Evolutionary conservation across 371 early-diverging fungal species (phyloP).

Genomic region (Coemansia sp.): DNA sequence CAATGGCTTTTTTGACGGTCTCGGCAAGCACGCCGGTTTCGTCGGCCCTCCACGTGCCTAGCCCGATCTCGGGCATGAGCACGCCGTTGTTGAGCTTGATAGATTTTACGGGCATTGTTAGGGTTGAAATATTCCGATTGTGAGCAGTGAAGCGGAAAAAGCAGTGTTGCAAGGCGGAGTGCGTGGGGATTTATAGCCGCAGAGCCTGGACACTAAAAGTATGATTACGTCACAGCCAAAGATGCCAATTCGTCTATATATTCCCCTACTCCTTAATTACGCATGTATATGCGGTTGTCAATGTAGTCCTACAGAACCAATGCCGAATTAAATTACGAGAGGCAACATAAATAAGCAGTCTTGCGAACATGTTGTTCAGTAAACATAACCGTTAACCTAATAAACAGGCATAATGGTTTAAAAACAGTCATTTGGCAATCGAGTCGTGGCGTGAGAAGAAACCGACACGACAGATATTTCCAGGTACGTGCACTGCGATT

Average conservation of each 20-base stretch:
- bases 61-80: slow-evolving; percentile 57
- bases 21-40: slow-evolving; percentile 17
- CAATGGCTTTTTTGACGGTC: slow-evolving; percentile 34
- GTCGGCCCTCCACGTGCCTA: slow-evolving; percentile 51
- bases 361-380: too few species aligned
- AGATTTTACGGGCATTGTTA: not conserved
- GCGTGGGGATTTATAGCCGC: not conserved
- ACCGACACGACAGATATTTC: not conserved
- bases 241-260: not conserved
- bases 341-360: not conserved
- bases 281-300: not conserved
- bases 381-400: too few species aligned
- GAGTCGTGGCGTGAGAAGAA: not conserved
- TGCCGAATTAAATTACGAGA: not conserved
- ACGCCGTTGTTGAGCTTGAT: slow-evolving; percentile 56
- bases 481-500: too few species aligned
- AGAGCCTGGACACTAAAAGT: not conserved
- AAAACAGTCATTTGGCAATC: too few species aligned
- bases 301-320: not conserved
- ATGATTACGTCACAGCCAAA: not conserved
- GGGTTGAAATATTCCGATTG: not conserved
- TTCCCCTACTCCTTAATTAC: not conserved
- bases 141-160: not conserved
- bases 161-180: not conserved
- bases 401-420: too few species aligned